phyloP scores from a whole-genome alignment of 148 eudicot species.

The Nyssa sinensis region DNA sequence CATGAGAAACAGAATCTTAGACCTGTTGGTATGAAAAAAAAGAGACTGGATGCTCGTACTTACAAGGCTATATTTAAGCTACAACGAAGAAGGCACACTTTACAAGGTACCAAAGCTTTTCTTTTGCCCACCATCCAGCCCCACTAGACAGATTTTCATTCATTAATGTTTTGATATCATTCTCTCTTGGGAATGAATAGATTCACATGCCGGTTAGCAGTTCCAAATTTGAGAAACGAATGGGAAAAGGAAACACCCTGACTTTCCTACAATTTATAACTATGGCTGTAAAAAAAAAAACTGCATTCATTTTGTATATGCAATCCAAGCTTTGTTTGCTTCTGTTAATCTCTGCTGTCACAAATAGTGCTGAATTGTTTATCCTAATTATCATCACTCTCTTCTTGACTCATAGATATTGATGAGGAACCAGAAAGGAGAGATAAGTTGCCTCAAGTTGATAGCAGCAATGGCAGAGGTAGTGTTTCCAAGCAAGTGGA shows the following conservation, averaged over 20 bases:
- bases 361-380: not conserved
- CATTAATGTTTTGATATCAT: too few species aligned
- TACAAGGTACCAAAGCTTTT: too few species aligned
- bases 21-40: slow-evolving; percentile 31
- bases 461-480: slow-evolving; percentile 15
- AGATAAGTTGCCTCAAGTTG: slow-evolving; percentile 13
- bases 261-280: too few species aligned
- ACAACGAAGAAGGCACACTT: slow-evolving; percentile 1
- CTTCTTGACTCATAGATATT: slow-evolving; percentile 8
- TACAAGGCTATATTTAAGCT: slow-evolving; percentile 35
- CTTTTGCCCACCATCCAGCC: too few species aligned
- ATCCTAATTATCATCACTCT: not conserved
- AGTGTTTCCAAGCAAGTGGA: slow-evolving; percentile 19
- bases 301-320: not conserved
- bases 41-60: slow-evolving; percentile 41
- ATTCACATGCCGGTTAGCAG: not conserved
- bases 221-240: not conserved
- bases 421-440: slow-evolving; percentile 17
- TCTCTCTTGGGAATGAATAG: too few species aligned
- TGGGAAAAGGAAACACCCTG: not conserved
- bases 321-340: not conserved
- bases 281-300: not conserved
- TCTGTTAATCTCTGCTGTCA: not conserved
- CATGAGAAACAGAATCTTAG: slow-evolving; percentile 24
- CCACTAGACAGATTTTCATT: too few species aligned